These are phyloP conservation scores for Entophlyctis luteolus DNA, from an alignment of 192 early-diverging fungal genomes.

Conservation along the genomic window DNA sequence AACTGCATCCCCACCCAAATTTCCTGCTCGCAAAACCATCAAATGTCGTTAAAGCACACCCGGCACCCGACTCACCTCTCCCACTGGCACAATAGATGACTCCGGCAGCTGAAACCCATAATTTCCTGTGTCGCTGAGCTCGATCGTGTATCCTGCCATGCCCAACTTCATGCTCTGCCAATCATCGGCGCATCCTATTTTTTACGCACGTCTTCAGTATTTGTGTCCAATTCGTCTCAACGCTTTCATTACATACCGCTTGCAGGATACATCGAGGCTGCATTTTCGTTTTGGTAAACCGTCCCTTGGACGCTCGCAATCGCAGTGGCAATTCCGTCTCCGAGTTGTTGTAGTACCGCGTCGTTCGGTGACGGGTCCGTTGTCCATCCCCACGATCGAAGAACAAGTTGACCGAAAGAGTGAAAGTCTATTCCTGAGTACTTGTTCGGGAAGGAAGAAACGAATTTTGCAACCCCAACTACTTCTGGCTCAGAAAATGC, in stretches of 20 bases:
- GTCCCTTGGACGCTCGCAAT: background rate
- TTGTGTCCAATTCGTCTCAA: too few species aligned
- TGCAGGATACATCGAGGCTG: conserved; percentile 19
- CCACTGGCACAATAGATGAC: conserved; percentile 24
- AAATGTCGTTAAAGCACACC: too few species aligned
- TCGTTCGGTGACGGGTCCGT: conserved; percentile 8
- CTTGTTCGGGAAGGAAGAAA: conserved; percentile 29
- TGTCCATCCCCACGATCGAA: conserved; percentile 25
- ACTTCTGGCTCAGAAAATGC: conserved; percentile 46
- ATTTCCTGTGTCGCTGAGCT: conserved; percentile 26
- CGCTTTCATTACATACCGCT: too few species aligned
- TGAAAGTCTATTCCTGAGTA: conserved; percentile 48
- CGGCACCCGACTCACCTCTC: conserved; percentile 23
- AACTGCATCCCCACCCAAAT: conserved; percentile 7
- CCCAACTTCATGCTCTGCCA: conserved; percentile 15
- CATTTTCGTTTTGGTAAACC: conserved; percentile 9
- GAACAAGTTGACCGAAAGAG: conserved; percentile 20
- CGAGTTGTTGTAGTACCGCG: conserved; percentile 15
- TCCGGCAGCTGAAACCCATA: conserved; percentile 28
- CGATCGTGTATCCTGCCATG: conserved; percentile 28
- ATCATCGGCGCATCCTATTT: conserved; percentile 28
- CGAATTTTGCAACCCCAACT: conserved; percentile 33
- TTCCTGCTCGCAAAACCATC: too few species aligned
- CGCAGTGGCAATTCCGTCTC: conserved; percentile 12
- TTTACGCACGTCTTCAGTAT: too few species aligned